Evolutionary conservation across 257 asterid genomes (phyloP), one percentile per base, ranked within the genome.

Genomic region (Verbena officinalis): DNA sequence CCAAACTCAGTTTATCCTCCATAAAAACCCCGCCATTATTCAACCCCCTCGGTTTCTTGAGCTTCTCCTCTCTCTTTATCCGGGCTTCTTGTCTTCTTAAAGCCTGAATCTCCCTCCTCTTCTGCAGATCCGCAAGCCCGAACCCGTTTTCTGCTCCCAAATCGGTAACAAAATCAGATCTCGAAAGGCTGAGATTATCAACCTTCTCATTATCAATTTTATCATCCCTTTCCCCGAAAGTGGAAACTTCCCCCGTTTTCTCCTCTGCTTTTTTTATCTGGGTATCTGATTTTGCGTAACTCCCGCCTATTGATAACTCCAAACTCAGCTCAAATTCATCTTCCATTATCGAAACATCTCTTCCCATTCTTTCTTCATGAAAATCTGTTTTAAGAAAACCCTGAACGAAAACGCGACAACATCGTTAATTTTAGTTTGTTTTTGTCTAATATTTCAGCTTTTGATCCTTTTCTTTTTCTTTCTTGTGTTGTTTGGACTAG

Each of bases 251-350:
- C 42, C 50, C 5, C 31, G 20, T 48, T 62, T 72, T 59, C 1
- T 42, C 48, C 49, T 13, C 69, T 4, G 34, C 7, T 31, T 24
- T 56, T 13, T 23, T 10, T 36, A 31, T 58, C 57, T 2, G 33
- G 33, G 33, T 5, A 45, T 51, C 69, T 9, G 73, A 27, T 64
- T 73, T 77, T 13, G 76, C 73, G 13, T 80, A 85, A 39, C 75
- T 73, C 57, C 95, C 86, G 7, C 95, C 95, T 14, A 86, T 81
- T 5, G 95, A 86, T 16, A 86, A 69, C 76, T 82, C 86, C 81
- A 86, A 86, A 49, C 80, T 79, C 68, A 86, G 77, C 73, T 78
- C 85, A 59, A 77, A 50, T 20, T 75, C 88, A 52, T 75, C 75
- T 14, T 62, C 40, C 57, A 45, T 59, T 58, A 50, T 27, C 2